phyloP scores from a whole-genome alignment of 768 basidiomycete genomes.

The Infundibulicybe gibba region DNA sequence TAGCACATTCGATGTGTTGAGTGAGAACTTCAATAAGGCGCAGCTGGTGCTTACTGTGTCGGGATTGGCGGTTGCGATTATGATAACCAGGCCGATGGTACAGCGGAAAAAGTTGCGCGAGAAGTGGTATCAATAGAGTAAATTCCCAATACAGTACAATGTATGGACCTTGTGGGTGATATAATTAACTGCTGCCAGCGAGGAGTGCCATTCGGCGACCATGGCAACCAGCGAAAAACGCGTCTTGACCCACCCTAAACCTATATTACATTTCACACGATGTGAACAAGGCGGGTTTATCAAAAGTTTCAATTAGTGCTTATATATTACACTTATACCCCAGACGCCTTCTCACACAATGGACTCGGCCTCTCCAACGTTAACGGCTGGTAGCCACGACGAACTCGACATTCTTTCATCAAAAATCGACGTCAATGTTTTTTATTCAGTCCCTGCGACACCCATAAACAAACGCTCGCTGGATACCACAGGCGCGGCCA shows the following conservation, averaged over 20 bases:
- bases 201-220: too few relatives aligned
- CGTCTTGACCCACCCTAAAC: too few relatives aligned
- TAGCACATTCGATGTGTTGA: slow-evolving; percentile 89
- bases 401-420: slow-evolving; percentile 7
- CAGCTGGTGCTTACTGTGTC: slow-evolving; percentile 84
- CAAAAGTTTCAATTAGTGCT: too few relatives aligned
- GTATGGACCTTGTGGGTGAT: background rate
- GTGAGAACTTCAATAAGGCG: slow-evolving; percentile 88
- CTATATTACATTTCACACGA: too few relatives aligned
- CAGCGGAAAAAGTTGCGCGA: slow-evolving; percentile 60
- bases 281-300: too few relatives aligned
- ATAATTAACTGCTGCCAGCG: too few relatives aligned
- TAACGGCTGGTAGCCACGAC: slow-evolving; percentile 9
- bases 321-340: too few relatives aligned
- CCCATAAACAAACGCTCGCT: slow-evolving; percentile 1
- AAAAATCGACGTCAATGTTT: background rate
- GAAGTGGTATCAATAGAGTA: slow-evolving; percentile 59
- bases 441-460: slow-evolving; percentile 3
- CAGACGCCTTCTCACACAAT: too few relatives aligned
- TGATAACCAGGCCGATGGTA: slow-evolving; percentile 83
- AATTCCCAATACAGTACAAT: background rate
- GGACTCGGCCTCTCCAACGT: background rate
- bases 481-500: background rate
- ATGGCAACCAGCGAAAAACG: too few relatives aligned
- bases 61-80: slow-evolving; percentile 70